Evolutionary conservation across 2,329 filamentous ascomycete genomes (phyloP), one percentile per base, ranked within the genome.

Genomic region (Neonectria magnoliae): DNA sequence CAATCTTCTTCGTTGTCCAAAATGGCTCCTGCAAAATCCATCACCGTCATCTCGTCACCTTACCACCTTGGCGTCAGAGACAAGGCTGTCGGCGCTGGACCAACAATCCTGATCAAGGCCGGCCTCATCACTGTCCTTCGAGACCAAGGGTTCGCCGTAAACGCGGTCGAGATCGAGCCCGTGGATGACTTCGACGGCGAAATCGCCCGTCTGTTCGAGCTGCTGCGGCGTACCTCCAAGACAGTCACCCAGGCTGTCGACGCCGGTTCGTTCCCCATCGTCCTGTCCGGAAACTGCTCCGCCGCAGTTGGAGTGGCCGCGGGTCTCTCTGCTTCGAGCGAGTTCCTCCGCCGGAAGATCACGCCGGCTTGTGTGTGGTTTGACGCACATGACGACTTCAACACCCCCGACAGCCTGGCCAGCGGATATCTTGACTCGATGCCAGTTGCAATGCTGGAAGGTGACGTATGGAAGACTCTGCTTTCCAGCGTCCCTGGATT

Each of bases 351-450:
- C 1, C 8, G 11, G 7, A n/a, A 29, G 1, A 36, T 60, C 5
- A 69, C 74, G 14, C 68, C 79, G 2, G 69, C 69, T 0, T 80
- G 77, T 42, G 69, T 82, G 11, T 82, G 80, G 72, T 81, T 83
- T 53, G 81, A 83, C 51, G 81, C 80, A 3, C 81, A 83, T 50
- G 80, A 82, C 55, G 80, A 83, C 59, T 75, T 80, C 52, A 70
- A 72, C 42, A 78, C 77, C 0, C 73, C 70, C 4, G 71, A 75
- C 18, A 67, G 55, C 11, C 42, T 75, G 18, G 31, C 47, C 8
- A 74, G 73, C 25, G 72, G 72, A 3, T 75, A 74, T 57, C 64
- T 75, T n/a, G 73, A 75, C 56, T 74, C 73, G 1, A 74, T 75
- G 71, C 56, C 66, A n/a, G 68, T 75, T 7, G 71, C 73, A 3